phyloP scores from a whole-genome alignment of 2,329 filamentous ascomycete species.

The Periconia sp. region DNA sequence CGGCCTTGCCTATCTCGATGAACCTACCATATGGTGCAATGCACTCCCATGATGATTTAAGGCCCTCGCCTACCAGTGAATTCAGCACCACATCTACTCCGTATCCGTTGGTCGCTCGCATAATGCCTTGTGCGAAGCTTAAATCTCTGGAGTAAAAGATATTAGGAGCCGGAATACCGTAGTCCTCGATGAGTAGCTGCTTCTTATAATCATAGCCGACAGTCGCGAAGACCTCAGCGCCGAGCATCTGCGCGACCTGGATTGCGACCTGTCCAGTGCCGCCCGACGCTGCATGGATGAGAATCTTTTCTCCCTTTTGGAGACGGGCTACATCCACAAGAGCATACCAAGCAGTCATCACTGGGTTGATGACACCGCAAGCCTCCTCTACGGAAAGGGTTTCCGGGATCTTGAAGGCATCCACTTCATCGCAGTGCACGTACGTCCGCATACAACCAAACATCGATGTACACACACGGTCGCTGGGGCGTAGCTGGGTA shows the following conservation, averaged over 20 bases:
- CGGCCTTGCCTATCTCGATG: slow-evolving; percentile 20
- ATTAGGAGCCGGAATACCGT: slow-evolving; percentile 22
- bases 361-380: background rate
- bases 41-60: slow-evolving; percentile 48
- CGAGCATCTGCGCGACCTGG: slow-evolving; percentile 18
- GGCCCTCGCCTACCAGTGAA: slow-evolving; percentile 22
- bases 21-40: slow-evolving; percentile 40
- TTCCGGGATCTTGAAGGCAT: background rate
- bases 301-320: slow-evolving; percentile 28
- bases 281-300: slow-evolving; percentile 28
- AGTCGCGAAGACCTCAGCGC: slow-evolving; percentile 23
- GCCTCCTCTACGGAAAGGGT: background rate
- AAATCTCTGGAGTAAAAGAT: slow-evolving; percentile 33
- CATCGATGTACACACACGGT: background rate
- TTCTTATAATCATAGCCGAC: slow-evolving; percentile 20
- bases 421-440: background rate
- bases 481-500: background rate
- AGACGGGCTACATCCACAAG: background rate
- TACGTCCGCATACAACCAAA: background rate
- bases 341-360: background rate
- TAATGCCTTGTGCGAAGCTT: slow-evolving; percentile 26
- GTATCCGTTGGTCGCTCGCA: slow-evolving; percentile 22
- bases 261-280: slow-evolving; percentile 19
- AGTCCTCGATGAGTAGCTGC: slow-evolving; percentile 12
- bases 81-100: slow-evolving; percentile 43